A percentile compares a stretch with the other conserved stretches of the same genome.
These are phyloP conservation scores for Microdochium paspali DNA, from an alignment of 2,329 filamentous ascomycete genomes.

Conservation along the genomic window DNA sequence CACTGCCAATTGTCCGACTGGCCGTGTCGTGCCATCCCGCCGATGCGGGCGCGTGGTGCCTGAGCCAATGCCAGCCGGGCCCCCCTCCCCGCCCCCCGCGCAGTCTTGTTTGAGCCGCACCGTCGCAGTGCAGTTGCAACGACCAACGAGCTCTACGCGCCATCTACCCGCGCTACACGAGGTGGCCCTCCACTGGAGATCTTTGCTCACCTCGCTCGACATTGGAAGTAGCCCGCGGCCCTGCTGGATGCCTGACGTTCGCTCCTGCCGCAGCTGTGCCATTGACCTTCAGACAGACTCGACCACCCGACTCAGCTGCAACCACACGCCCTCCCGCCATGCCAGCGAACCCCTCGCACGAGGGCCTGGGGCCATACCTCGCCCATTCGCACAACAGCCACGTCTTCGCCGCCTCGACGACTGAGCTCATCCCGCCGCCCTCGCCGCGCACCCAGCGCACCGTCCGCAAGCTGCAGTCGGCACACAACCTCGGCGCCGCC, in stretches of 20 bases:
- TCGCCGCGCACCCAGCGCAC: slow-evolving; percentile 58
- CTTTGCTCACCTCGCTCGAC: too few species aligned
- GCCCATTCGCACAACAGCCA: slow-evolving; percentile 1
- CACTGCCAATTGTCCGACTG: too few species aligned
- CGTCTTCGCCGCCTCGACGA: slow-evolving; percentile 8
- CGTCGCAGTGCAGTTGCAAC: background rate
- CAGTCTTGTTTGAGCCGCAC: background rate
- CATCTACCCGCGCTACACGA: too few species aligned
- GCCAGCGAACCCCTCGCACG: background rate
- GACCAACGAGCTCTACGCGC: too few species aligned
- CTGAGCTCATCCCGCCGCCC: slow-evolving; percentile 43
- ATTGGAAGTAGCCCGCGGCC: too few species aligned
- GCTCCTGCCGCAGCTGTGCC: too few species aligned
- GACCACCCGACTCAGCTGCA: background rate
- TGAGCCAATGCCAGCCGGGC: background rate
- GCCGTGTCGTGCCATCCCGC: too few species aligned
- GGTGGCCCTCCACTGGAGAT: too few species aligned
- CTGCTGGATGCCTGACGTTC: too few species aligned
- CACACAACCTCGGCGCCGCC: slow-evolving; percentile 51
- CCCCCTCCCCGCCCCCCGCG: background rate
- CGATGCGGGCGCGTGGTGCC: too few species aligned
- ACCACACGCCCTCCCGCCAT: too few species aligned
- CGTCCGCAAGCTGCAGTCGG: slow-evolving; percentile 66
- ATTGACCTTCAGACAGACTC: too few species aligned
- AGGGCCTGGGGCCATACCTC: background rate